These are phyloP conservation scores for Eremothecium gossypii DNA, from an alignment of 1,139 yeast species.

Conservation along the genomic window DNA sequence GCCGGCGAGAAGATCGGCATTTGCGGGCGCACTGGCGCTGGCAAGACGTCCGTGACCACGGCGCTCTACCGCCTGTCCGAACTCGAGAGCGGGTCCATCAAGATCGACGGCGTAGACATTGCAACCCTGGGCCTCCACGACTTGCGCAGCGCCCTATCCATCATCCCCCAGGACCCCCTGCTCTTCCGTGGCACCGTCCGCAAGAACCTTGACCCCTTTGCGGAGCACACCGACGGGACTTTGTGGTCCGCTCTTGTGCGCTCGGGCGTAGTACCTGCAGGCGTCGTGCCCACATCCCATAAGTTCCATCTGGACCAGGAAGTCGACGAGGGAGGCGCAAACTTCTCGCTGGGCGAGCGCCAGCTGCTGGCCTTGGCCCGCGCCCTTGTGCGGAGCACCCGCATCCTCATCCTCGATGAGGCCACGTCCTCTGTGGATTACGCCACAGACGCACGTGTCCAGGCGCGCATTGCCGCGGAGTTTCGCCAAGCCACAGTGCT, in stretches of 20 bases:
- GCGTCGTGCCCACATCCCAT: constrained; percentile 23
- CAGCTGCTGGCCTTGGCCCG: constrained; percentile 69
- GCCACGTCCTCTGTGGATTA: constrained; percentile 80
- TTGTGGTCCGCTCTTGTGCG: constrained; percentile 51
- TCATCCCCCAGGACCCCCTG: constrained; percentile 65
- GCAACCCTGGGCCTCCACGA: constrained; percentile 39
- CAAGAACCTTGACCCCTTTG: constrained; percentile 53
- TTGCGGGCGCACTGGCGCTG: constrained; percentile 62
- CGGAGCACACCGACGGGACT: constrained; percentile 41
- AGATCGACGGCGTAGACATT: constrained; percentile 45
- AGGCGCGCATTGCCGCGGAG: constrained; percentile 51
- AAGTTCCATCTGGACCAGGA: constrained; percentile 59
- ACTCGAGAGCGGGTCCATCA: constrained; percentile 36
- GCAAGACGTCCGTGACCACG: constrained; percentile 51
- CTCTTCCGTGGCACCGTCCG: constrained; percentile 55
- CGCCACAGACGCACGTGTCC: constrained; percentile 66
- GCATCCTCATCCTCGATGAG: constrained; percentile 64
- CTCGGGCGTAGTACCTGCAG: constrained; percentile 34
- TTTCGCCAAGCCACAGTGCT: constrained; percentile 59
- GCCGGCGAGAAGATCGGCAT: constrained; percentile 45
- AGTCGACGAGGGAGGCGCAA: constrained; percentile 67
- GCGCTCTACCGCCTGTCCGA: constrained; percentile 47
- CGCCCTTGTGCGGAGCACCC: constrained; percentile 62
- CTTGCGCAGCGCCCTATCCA: constrained; percentile 46
- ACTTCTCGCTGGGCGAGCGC: constrained; percentile 70